Evolutionary conservation across 306 rosid species (phyloP), one percentile per base, ranked within the genome.

Genomic region (Glycine latifolia): DNA sequence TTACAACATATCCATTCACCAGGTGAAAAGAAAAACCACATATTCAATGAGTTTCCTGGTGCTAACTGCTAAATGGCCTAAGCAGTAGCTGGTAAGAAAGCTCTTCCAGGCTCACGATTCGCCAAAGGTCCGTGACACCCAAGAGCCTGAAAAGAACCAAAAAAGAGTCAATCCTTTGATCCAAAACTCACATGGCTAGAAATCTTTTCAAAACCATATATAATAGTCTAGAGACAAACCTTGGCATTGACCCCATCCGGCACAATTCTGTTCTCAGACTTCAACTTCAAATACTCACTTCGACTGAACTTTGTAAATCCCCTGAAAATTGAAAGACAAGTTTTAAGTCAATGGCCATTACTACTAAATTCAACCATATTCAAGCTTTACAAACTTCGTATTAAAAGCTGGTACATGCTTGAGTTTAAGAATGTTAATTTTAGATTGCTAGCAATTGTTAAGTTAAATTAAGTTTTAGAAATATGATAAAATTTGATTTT

Each of bases 121-220:
- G 98, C 90, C 80, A 90, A 84, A 74, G 89, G 91, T 71, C 95
- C 98, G 75, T 94, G 97, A 86, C 97, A 87, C 37, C 98, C 98
- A 82, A 92, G 92, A 77, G 88, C 89, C 92, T 93, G 86, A 87
- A 87, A 72, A 13, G 6, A 1, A 73, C 10, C 20, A 4, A 54
- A 17, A 76, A 17, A 33, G 33, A 46, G 17, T 67, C 70, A 78
- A 39, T 11, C 31, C 4, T 65, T 11, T 20, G 8, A 72, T 63
- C 16, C 59, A 75, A 79, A 37, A 37, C 2, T 37, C 4, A 37
- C 41, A 3, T 37, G 2, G 41, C 41, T 37, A 2, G 41, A 37
- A 37, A 37, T 37, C 41, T 37, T 35, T 35, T 35, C 3, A 20
- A 20, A 20, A 20, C 20, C 20, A 20, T 20, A 4, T 37, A 37